These are phyloP conservation scores for Madurella fahalii DNA, from an alignment of 2,329 filamentous ascomycete species.

Conservation along the genomic window DNA sequence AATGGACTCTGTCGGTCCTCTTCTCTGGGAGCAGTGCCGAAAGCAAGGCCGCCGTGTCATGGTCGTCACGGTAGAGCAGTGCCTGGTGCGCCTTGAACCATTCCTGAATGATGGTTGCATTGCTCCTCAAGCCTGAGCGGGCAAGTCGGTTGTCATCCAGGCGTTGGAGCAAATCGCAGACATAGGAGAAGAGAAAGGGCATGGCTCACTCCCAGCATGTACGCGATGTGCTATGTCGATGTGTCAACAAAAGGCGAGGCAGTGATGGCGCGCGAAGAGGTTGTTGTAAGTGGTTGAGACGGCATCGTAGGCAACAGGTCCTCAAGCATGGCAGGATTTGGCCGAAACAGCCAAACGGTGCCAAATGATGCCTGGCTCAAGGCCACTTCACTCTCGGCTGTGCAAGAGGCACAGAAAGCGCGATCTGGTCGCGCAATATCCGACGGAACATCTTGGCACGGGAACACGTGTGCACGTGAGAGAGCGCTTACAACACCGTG, in stretches of 20 bases:
- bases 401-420: slow-evolving; percentile 8
- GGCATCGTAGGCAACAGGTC: slow-evolving; percentile 4
- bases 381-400: neutral
- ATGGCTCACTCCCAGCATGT: slow-evolving; percentile 35
- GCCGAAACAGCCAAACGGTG: neutral
- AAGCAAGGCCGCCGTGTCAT: slow-evolving; percentile 60
- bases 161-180: slow-evolving; percentile 70
- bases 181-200: slow-evolving; percentile 63
- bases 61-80: slow-evolving; percentile 53
- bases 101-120: slow-evolving; percentile 40
- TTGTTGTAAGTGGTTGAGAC: neutral
- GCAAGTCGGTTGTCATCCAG: slow-evolving; percentile 49
- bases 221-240: neutral
- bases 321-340: neutral
- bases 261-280: neutral
- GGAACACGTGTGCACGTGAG: slow-evolving; percentile 15
- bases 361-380: neutral
- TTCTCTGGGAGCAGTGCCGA: slow-evolving; percentile 73
- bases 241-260: neutral
- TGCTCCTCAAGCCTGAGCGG: slow-evolving; percentile 29
- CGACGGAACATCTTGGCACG: slow-evolving; percentile 5
- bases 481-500: neutral
- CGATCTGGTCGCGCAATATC: slow-evolving; percentile 7
- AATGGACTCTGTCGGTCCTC: slow-evolving; percentile 74
- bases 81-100: slow-evolving; percentile 68